A percentile compares a stretch with the other conserved stretches of the same genome.
Conservation (phyloP, 495 filamentous ascomycete genomes). For the Trypethelium eluteriae region DNA sequence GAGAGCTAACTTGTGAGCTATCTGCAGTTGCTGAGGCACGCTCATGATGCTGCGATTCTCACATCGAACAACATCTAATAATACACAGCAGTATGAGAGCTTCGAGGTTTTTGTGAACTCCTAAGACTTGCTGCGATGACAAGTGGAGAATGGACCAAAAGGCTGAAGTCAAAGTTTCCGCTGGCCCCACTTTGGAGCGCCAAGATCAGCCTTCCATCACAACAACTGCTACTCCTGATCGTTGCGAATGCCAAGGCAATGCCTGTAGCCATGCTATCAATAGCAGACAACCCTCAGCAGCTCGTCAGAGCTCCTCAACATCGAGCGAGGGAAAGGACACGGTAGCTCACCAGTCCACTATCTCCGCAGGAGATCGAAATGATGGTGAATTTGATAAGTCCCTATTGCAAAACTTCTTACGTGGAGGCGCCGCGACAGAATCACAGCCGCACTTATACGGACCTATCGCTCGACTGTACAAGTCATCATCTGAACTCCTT, state of each 20-base stretch:
- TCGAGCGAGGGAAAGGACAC: not conserved
- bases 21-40: slow-evolving; percentile 28
- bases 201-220: not conserved
- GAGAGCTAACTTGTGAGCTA: slow-evolving; percentile 33
- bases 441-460: not conserved
- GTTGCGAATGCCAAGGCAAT: not conserved
- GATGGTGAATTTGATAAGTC: not conserved
- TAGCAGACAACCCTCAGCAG: not conserved
- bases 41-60: slow-evolving; percentile 11
- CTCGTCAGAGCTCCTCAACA: not conserved
- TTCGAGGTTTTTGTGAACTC: not conserved
- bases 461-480: not conserved
- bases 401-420: not conserved
- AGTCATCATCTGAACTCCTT: not conserved
- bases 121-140: not conserved
- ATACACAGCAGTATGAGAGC: not conserved
- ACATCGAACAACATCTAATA: slow-evolving; percentile 11
- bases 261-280: not conserved
- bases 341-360: not conserved
- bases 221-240: not conserved
- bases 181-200: not conserved
- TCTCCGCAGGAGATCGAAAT: not conserved
- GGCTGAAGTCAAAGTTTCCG: not conserved
- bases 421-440: not conserved
- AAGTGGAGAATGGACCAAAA: not conserved